Conservation (phyloP, 169 alveolate genomes). For the Cryptosporidium ubiquitum region DNA sequence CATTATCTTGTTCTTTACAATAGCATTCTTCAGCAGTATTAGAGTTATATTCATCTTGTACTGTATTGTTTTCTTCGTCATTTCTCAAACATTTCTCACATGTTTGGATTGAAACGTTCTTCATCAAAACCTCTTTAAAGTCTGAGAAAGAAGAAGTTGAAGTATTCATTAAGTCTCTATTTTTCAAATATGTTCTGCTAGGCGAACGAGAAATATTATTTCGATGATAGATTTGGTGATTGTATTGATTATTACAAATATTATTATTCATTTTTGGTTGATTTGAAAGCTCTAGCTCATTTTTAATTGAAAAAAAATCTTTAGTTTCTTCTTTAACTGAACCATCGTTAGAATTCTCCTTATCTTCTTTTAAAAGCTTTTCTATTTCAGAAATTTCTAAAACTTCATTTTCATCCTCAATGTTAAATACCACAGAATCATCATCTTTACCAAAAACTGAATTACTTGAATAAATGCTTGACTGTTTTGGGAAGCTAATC, state of each 20-base stretch:
- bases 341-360: not conserved
- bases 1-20: not conserved
- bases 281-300: not conserved
- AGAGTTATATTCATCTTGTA: not conserved
- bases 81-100: constrained; percentile 11
- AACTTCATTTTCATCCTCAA: not conserved
- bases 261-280: not conserved
- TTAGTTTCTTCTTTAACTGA: not conserved
- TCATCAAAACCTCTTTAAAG: not conserved
- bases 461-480: not conserved
- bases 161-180: not conserved
- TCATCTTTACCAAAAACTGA: not conserved
- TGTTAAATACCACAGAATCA: not conserved
- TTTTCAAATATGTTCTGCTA: not conserved
- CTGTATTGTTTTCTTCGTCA: not conserved
- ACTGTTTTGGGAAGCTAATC: constrained; percentile 4
- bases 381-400: not conserved
- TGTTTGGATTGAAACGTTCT: constrained; percentile 17
- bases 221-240: too few species aligned
- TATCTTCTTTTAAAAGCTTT: not conserved
- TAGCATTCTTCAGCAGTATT: not conserved
- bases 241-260: not conserved
- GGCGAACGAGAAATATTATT: not conserved
- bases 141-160: constrained; percentile 33
- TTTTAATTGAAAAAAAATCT: not conserved